Base-by-base conservation (phyloP, 148 eudicot species). In the Nepenthes mirabilis region DNA sequence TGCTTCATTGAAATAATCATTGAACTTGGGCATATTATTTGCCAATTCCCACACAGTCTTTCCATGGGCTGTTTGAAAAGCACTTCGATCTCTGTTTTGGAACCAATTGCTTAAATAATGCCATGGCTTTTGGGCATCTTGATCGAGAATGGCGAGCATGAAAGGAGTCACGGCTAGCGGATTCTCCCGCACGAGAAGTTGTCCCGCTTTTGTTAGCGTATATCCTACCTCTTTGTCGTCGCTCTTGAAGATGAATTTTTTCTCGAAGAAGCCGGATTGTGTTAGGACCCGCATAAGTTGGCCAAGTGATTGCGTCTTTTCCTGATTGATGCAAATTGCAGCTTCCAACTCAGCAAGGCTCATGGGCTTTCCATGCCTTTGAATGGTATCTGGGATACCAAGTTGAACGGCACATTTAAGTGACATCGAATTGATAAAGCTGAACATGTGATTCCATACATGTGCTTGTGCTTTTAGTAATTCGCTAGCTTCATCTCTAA, bases 401-500 rank as follows among this genome's bases (percentile, higher is more conserved):
- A 77, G 62, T 11, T 77, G n/a, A 33, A 67, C 6, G 1, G 77
- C 77, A 57, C 81, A 73, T 54, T 70, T 77, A 14, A 77, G 49
- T 14, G 81, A 73, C 66, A 65, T 65, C 1, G 81, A 70, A n/a
- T 65, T 67, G 1, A 52, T 43, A 47, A 47, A 77, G 52, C 11
- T 11, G 13, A 56, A 53, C 9, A 56, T 32, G n/a, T 73, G 67
- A 37, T 62, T 70, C 64, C 67, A 64, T 66, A 73, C 56, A 37
- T 73, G 72, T 9, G 62, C 64, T 62, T 77, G 71, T 59, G 76
- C 66, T 7, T 69, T 37, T 14, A 71, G 58, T 14, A 67, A 61
- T 34, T 72, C 63, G 3, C 51, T 64, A 13, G 43, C 43, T n/a
- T 62, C 36, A 8, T 67, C 47, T 35, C 45, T 40, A 40, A 40